phyloP scores from a whole-genome alignment of 208 protist species.

The Trypanosoma avium region DNA sequence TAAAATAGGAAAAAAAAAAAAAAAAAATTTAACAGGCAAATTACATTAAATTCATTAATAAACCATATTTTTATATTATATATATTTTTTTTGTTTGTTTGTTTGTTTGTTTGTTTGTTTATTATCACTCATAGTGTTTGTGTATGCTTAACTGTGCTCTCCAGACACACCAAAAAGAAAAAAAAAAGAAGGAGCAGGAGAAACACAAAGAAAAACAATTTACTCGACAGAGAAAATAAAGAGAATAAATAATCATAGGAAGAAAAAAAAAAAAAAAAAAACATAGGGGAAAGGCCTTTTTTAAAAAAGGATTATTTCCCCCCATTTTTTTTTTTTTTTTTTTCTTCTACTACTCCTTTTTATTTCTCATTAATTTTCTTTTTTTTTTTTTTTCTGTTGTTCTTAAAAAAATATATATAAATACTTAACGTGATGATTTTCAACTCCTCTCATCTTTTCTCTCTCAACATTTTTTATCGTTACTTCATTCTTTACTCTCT shows the following conservation, averaged over 20 bases:
- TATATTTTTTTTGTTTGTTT: not conserved
- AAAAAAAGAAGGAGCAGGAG: not conserved
- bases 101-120: not conserved
- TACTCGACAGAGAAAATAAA: constrained; percentile 12
- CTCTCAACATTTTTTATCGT: not conserved
- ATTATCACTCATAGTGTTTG: not conserved
- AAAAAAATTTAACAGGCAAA: too few species aligned
- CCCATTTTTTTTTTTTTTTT: not conserved
- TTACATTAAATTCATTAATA: too few species aligned
- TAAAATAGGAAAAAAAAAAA: constrained; percentile 1
- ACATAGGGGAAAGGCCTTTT: not conserved
- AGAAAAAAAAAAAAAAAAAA: constrained; percentile 10
- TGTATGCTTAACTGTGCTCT: not conserved
- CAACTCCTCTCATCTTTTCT: not conserved
- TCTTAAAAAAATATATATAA: constrained; percentile 3
- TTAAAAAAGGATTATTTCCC: not conserved
- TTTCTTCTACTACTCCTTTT: not conserved
- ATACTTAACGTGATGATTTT: not conserved
- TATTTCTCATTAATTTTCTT: not conserved
- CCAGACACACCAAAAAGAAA: not conserved
- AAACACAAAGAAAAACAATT: constrained; percentile 1
- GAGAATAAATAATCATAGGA: not conserved
- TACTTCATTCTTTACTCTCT: not conserved
- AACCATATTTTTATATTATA: not conserved
- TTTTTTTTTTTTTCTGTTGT: not conserved